phyloP scores from a whole-genome alignment of 176 grass and related monocot species.

The Cenchrus purpureus region DNA sequence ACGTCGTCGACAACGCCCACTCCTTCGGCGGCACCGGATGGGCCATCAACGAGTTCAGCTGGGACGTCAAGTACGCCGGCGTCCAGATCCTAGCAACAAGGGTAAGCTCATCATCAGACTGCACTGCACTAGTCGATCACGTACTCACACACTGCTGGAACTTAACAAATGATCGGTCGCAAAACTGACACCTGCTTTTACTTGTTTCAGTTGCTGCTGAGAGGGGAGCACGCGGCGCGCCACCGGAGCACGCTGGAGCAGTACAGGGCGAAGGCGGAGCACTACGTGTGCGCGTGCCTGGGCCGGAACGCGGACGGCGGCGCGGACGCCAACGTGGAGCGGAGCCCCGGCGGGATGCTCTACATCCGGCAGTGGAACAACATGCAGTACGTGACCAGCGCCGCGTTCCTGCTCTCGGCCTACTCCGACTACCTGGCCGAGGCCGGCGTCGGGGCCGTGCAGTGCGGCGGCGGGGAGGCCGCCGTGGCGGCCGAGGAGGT shows the following conservation, averaged over 20 bases:
- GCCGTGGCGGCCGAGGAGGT: slow-evolving; percentile 23
- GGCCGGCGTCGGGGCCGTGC: slow-evolving; percentile 2
- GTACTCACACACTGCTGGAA: too few species aligned
- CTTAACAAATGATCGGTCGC: not conserved
- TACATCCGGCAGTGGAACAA: slow-evolving; percentile 89
- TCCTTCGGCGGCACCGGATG: slow-evolving; percentile 73
- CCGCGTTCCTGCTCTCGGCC: slow-evolving; percentile 56
- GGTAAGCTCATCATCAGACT: slow-evolving; percentile 10
- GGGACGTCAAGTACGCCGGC: slow-evolving; percentile 93
- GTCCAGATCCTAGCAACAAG: slow-evolving; percentile 79
- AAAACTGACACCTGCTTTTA: not conserved
- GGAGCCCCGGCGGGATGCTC: slow-evolving; percentile 70
- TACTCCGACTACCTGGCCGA: slow-evolving; percentile 55
- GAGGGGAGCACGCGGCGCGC: slow-evolving; percentile 42
- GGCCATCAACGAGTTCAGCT: slow-evolving; percentile 91
- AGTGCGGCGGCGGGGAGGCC: slow-evolving; percentile 6
- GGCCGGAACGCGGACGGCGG: slow-evolving; percentile 51
- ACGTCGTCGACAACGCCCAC: slow-evolving; percentile 67
- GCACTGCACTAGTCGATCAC: too few species aligned
- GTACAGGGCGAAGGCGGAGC: slow-evolving; percentile 79
- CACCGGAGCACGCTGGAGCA: slow-evolving; percentile 62
- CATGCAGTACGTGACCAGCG: slow-evolving; percentile 83
- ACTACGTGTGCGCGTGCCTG: slow-evolving; percentile 70
- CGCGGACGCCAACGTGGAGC: slow-evolving; percentile 62
- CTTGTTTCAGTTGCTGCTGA: slow-evolving; percentile 51